Base-by-base conservation (phyloP, 352 stramenopile species). In the Globisporangium canariense region DNA sequence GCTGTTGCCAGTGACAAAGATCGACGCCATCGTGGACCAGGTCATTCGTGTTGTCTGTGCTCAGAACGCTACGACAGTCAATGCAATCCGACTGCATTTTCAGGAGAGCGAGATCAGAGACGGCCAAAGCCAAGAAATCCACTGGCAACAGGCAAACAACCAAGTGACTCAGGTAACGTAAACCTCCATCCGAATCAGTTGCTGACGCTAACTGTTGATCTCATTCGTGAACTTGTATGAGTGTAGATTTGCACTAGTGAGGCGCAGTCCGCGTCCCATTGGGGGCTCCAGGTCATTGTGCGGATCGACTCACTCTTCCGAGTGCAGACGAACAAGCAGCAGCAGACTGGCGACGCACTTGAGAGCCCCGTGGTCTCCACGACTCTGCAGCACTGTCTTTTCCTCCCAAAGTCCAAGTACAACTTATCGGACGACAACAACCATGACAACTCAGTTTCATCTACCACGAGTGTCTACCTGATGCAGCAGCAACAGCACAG, bases 401-500 rank as follows among this genome's bases (percentile, higher is more conserved):
- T 81, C 55, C 58, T 86, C 2, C 62, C 73, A 14, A 86, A 83
- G 61, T 40, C 49, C 2, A 9, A 62, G 14, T 86, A 86, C 34
- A 28, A 34, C 3, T n/a, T 28, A 28, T 1, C 20, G 1, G n/a
- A 25, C 7, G 58, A 69, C 2, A 53, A 68, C 2, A 41, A 43
- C 13, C 50, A 55, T 22, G 8, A 41, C 11, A 41, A 36, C 13
- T 5, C 45, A 40, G 30, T 67, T 53, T 28, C 11, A 7, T 32
- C 50, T 9, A 53, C 38, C 4, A 60, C 50, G 8, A 45, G 32
- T 46, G 49, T 65, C 6, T 45, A 28, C 28, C 25, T 65, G 14
- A 58, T 58, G 36, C 40, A 53, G 28, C 49, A 45, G 38, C 49
- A 36, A 6, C 22, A 28, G 47, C n/a, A 2, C 25, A 46, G 7